Evolutionary conservation across 1,139 yeast genomes (phyloP), one percentile per base, ranked within the genome.

Genomic region (Saccharomycopsis hybrid): DNA sequence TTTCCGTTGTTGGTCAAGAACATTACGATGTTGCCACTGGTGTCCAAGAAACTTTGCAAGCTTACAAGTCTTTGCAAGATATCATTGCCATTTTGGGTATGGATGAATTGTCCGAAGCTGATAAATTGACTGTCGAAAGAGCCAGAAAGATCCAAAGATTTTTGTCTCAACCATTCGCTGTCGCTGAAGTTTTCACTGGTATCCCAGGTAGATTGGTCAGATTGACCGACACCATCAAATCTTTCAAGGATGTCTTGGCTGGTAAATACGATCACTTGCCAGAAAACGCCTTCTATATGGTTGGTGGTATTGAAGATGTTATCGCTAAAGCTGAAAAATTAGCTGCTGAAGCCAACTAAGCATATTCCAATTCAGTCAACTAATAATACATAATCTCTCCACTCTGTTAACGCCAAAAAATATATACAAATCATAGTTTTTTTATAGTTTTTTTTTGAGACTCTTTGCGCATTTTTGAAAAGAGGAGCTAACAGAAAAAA

Each of bases 41-140:
- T 68, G 98, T 92, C 63, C 98, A 92, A 80, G 95, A 90, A 79
- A 92, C 97, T 65, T 80, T 92, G 74, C 98, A 92, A 81, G 96
- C 97, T 66, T 92, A 92, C 86, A 92, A 92, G 82, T 92, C 98
- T 65, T 83, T 92, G 73, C 98, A 92, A 81, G 98, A 92, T 85
- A 92, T 92, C 75, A 92, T 92, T 82, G 98, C 98, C 76, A 92
- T 92, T 83, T 86, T 92, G 75, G 98, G 98, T 90, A 92, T 92
- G 98, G 98, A 92, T 77, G 98, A 92, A 81, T 83, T 92, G 78
- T 89, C 97, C 61, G 98, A 92, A 80, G 77, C 84, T 65, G 98
- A 92, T 77, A 92, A 92, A 80, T 85, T 92, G 72, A 92, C 97
- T 61, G 98, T 92, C 74, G 98, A 92, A 82, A 92, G 98, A 82